Conservation (phyloP, 2,329 filamentous ascomycete species). For the Fusarium tricinctum region DNA sequence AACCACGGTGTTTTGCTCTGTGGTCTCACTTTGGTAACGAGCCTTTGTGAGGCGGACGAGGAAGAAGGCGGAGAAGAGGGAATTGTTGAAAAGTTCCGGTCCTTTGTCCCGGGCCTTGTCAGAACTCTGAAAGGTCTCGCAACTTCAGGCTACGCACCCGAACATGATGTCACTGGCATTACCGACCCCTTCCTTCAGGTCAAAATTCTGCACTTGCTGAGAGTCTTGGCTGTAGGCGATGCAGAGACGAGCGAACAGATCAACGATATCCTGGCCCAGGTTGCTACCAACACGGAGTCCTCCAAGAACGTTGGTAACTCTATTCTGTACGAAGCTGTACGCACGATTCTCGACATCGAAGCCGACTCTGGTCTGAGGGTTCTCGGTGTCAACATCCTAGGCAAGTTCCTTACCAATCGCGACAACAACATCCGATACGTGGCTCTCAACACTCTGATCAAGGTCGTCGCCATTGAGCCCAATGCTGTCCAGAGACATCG, state of each 20-base stretch:
- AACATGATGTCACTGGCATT: conserved; percentile 98
- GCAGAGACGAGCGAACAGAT: conserved; percentile 93
- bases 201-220: conserved; percentile 89
- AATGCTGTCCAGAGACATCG: conserved; percentile 97
- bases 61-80: conserved; percentile 91
- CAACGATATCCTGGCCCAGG: conserved; percentile 97
- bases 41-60: conserved; percentile 95
- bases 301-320: conserved; percentile 99
- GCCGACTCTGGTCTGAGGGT: conserved; percentile 95
- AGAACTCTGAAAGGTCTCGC: conserved; percentile 92
- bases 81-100: conserved; percentile 90
- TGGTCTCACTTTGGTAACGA: conserved; percentile 89
- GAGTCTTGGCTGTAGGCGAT: conserved; percentile 89
- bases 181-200: conserved; percentile 98
- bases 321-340: conserved; percentile 96
- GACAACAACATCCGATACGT: conserved; percentile 99
- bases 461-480: conserved; percentile 97
- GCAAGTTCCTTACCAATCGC: conserved; percentile 97
- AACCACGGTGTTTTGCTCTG: conserved; percentile 97
- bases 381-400: conserved; percentile 96
- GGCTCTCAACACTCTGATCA: conserved; percentile 95
- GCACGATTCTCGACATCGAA: conserved; percentile 97
- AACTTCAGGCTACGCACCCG: conserved; percentile 95
- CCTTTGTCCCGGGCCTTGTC: conserved; percentile 86
- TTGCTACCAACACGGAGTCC: conserved; percentile 97